These are phyloP conservation scores for Echinochloa phyllopogon DNA, from an alignment of 176 grass and related monocot genomes.

Conservation along the genomic window DNA sequence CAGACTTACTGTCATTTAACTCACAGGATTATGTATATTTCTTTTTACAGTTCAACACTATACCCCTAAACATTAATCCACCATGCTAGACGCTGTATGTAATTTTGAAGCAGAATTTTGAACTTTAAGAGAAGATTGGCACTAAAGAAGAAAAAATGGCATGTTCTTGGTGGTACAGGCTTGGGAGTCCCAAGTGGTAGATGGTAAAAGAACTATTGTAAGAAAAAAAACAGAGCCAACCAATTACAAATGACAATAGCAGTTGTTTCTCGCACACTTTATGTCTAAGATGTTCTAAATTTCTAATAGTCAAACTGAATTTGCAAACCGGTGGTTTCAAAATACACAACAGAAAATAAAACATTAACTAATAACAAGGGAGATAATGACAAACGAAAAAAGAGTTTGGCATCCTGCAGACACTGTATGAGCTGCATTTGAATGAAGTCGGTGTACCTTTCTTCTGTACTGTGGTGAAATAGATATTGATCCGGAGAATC, in stretches of 20 bases:
- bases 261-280: neutral
- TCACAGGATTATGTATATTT: neutral
- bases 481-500: constrained; percentile 8
- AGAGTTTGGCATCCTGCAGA: neutral
- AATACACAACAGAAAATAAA: constrained; percentile 4
- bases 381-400: neutral
- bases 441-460: neutral
- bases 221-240: neutral
- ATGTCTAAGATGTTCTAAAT: neutral
- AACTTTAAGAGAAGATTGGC: neutral
- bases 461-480: neutral
- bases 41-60: constrained; percentile 7
- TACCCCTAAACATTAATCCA: neutral
- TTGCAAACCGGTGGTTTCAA: neutral
- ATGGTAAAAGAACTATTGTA: neutral
- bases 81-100: neutral
- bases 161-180: neutral
- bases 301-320: neutral
- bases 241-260: neutral
- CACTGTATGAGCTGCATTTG: neutral
- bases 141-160: neutral
- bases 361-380: neutral
- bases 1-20: neutral
- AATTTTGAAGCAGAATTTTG: neutral
- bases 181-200: neutral